Evolutionary conservation across 2,329 filamentous ascomycete species (phyloP).

Genomic region (Pestalotiopsis sp.): DNA sequence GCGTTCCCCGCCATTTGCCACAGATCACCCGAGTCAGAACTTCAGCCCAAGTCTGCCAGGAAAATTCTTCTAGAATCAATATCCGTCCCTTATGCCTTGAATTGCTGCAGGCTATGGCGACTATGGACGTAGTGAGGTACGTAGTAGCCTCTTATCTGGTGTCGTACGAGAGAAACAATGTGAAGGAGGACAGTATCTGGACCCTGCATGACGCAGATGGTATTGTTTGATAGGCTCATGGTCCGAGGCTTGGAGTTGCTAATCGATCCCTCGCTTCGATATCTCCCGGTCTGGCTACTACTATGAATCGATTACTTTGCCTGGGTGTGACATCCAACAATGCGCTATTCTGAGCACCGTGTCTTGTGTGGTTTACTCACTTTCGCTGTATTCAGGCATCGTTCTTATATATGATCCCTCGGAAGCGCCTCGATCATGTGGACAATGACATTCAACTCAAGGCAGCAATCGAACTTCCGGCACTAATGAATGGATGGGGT

Average conservation of each 20-base stretch:
- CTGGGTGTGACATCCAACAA: background rate
- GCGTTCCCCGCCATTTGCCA: background rate
- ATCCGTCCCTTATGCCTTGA: background rate
- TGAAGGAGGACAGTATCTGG: background rate
- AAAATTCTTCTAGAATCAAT: background rate
- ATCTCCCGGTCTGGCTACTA: background rate
- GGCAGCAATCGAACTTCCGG: background rate
- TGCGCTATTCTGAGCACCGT: background rate
- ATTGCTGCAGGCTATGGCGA: background rate
- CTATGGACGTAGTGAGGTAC: background rate
- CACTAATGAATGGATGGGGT: background rate
- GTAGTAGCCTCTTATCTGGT: background rate
- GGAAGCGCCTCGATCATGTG: too few species aligned
- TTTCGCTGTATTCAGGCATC: too few species aligned
- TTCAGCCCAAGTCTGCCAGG: background rate
- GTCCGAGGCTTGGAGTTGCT: background rate
- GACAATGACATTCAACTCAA: background rate
- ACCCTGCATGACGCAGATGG: slow-evolving; percentile 8
- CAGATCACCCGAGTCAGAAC: background rate
- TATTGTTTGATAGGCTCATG: background rate
- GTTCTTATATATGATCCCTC: background rate
- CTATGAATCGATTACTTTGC: background rate
- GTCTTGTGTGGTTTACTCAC: too few species aligned
- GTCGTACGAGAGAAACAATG: background rate
- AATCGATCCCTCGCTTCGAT: background rate